phyloP scores from a whole-genome alignment of 441 rosid species.

The Eruca vesicaria region DNA sequence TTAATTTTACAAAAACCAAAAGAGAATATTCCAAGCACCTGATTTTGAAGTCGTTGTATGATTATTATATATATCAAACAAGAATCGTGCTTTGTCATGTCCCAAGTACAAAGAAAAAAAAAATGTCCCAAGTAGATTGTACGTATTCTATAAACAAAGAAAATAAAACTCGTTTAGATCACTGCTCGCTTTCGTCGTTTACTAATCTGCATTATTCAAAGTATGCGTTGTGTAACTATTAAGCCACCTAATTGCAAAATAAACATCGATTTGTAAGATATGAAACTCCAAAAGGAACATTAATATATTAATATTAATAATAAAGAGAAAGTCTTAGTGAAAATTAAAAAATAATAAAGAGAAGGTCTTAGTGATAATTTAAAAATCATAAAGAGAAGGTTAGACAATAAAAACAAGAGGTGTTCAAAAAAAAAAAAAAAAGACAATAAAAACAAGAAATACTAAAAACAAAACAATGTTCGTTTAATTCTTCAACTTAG shows the following conservation, averaged over 20 bases:
- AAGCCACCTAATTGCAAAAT: constrained; percentile 30
- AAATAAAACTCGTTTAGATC: background rate
- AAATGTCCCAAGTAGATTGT: too few relatives aligned
- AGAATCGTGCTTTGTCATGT: constrained; percentile 1
- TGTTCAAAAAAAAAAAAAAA: too few relatives aligned
- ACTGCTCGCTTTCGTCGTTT: background rate
- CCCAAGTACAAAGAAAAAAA: too few relatives aligned
- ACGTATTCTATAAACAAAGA: background rate
- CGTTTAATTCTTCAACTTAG: background rate
- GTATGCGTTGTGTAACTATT: constrained; percentile 1
- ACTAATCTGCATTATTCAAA: background rate
- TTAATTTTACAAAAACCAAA: background rate
- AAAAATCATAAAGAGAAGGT: too few relatives aligned
- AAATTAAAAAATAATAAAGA: too few relatives aligned
- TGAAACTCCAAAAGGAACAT: too few relatives aligned
- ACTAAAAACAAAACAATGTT: constrained; percentile 27
- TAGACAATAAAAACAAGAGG: too few relatives aligned
- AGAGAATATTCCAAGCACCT: constrained; percentile 1
- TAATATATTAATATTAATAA: too few relatives aligned
- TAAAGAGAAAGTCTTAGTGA: too few relatives aligned
- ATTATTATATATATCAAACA: background rate
- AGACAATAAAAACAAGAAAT: too few relatives aligned
- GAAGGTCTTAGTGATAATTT: too few relatives aligned
- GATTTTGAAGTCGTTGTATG: constrained; percentile 3
- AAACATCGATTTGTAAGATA: constrained; percentile 32